Evolutionary conservation across 768 basidiomycete genomes (phyloP).

Genomic region (Chalciporus piperatus): DNA sequence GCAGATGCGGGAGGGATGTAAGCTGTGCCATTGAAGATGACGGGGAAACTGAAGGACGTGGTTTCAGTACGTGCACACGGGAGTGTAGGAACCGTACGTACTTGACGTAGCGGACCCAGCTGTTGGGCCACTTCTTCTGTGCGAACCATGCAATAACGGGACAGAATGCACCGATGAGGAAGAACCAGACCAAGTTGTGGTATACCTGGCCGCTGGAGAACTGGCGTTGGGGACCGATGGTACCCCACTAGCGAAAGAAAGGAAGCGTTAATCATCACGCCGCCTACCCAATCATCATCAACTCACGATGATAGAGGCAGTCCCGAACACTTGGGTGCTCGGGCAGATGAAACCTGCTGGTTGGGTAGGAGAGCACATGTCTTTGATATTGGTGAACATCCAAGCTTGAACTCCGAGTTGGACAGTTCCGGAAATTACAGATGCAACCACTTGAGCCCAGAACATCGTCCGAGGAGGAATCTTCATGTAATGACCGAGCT

Average conservation of each 20-base stretch:
- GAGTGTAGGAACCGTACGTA: conserved; percentile 29
- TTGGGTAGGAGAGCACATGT: conserved; percentile 29
- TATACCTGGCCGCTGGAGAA: conserved; percentile 70
- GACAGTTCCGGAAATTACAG: conserved; percentile 59
- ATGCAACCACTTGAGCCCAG: conserved; percentile 63
- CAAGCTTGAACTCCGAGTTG: conserved; percentile 66
- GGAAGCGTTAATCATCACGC: neutral
- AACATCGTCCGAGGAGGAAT: conserved; percentile 68
- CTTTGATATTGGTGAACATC: conserved; percentile 44
- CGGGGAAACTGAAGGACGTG: conserved; percentile 37
- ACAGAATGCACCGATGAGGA: conserved; percentile 68
- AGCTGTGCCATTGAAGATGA: conserved; percentile 57
- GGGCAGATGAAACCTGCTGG: conserved; percentile 29
- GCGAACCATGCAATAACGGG: conserved; percentile 57
- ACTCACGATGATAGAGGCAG: conserved; percentile 51
- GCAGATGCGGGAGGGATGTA: conserved; percentile 65
- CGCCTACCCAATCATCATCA: neutral
- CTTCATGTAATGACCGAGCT: conserved; percentile 74
- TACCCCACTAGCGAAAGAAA: conserved; percentile 50
- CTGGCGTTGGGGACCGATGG: conserved; percentile 75
- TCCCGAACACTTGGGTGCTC: conserved; percentile 45
- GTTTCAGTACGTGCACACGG: neutral
- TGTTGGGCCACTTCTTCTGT: conserved; percentile 61
- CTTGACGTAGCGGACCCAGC: conserved; percentile 63
- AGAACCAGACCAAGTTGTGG: conserved; percentile 66